Percentiles rank a stretch among this genome's conserved stretches.
Conservation (phyloP, 345 rosid species). For the Garcia nutans region DNA sequence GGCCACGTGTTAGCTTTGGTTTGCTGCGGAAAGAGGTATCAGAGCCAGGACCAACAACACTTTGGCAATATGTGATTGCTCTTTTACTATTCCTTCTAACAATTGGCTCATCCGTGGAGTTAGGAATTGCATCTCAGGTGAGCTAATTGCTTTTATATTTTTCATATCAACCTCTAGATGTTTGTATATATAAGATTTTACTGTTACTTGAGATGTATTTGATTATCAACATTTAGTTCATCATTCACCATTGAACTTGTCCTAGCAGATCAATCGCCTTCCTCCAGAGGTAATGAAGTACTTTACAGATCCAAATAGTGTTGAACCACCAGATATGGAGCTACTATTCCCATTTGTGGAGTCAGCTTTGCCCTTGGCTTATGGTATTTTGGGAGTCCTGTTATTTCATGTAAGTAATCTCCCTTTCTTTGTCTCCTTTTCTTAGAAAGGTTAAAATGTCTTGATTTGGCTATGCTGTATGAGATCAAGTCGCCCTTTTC, state of each 20-base stretch:
- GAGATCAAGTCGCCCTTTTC: background rate
- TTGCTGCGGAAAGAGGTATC: slow-evolving; percentile 92
- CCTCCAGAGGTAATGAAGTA: slow-evolving; percentile 91
- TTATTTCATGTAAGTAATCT: slow-evolving; percentile 73
- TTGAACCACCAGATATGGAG: slow-evolving; percentile 89
- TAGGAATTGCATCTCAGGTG: slow-evolving; percentile 97
- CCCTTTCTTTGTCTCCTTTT: background rate
- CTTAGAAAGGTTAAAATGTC: too few species aligned
- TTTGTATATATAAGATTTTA: background rate
- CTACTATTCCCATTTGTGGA: slow-evolving; percentile 85
- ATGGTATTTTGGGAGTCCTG: slow-evolving; percentile 85
- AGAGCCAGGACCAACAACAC: slow-evolving; percentile 93
- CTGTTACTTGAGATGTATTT: slow-evolving; percentile 4
- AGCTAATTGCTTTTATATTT: slow-evolving; percentile 9
- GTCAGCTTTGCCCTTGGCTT: slow-evolving; percentile 86
- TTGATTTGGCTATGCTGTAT: background rate
- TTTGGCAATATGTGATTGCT: slow-evolving; percentile 97
- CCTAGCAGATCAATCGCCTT: slow-evolving; percentile 76
- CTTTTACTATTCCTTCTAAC: slow-evolving; percentile 77
- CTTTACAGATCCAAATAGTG: slow-evolving; percentile 89
- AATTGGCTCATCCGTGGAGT: slow-evolving; percentile 83
- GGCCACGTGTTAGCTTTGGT: slow-evolving; percentile 91
- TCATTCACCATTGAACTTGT: slow-evolving; percentile 18
- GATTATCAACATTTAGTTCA: background rate
- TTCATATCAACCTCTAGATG: background rate